Conservation (phyloP, 2,329 filamentous ascomycete genomes). For the Aspergillus pseudoterreus region DNA sequence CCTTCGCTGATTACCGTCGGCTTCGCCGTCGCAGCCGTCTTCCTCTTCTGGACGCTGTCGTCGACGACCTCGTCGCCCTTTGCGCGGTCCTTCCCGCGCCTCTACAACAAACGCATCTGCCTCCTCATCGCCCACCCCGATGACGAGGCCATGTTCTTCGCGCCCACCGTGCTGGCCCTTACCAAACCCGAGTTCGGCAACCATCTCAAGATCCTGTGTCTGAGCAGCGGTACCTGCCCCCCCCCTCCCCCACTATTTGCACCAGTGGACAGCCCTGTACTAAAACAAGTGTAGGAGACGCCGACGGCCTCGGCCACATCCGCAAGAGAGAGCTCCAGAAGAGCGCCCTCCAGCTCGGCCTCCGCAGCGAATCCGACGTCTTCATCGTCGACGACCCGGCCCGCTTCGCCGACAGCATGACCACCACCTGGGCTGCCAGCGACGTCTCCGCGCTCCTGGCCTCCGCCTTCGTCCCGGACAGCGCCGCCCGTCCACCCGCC, state of each 20-base stretch:
- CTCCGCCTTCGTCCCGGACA: slow-evolving; percentile 68
- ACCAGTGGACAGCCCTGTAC: no score
- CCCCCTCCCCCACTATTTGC: background rate
- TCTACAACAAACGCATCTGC: slow-evolving; percentile 81
- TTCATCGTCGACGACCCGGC: slow-evolving; percentile 77
- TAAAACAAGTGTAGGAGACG: slow-evolving; percentile 58
- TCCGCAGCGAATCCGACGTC: slow-evolving; percentile 72
- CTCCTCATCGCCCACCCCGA: slow-evolving; percentile 95
- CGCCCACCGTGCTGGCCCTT: slow-evolving; percentile 80
- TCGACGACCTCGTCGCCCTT: slow-evolving; percentile 39
- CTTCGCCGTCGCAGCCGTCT: slow-evolving; percentile 37
- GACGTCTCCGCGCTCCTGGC: slow-evolving; percentile 68
- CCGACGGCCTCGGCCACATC: slow-evolving; percentile 79
- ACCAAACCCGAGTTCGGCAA: slow-evolving; percentile 77
- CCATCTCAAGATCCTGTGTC: slow-evolving; percentile 88
- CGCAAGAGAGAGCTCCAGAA: slow-evolving; percentile 79
- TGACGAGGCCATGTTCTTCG: slow-evolving; percentile 99
- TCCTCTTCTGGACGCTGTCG: slow-evolving; percentile 42
- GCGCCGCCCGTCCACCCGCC: slow-evolving; percentile 38
- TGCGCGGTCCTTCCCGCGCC: slow-evolving; percentile 49
- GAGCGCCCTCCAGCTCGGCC: slow-evolving; percentile 72
- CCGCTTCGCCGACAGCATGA: slow-evolving; percentile 85
- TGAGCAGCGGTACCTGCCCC: slow-evolving; percentile 67
- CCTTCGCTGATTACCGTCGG: slow-evolving; percentile 25
- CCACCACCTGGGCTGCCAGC: slow-evolving; percentile 66